These are phyloP conservation scores for Leersia perrieri DNA, from an alignment of 176 grass and related monocot species.

Conservation along the genomic window DNA sequence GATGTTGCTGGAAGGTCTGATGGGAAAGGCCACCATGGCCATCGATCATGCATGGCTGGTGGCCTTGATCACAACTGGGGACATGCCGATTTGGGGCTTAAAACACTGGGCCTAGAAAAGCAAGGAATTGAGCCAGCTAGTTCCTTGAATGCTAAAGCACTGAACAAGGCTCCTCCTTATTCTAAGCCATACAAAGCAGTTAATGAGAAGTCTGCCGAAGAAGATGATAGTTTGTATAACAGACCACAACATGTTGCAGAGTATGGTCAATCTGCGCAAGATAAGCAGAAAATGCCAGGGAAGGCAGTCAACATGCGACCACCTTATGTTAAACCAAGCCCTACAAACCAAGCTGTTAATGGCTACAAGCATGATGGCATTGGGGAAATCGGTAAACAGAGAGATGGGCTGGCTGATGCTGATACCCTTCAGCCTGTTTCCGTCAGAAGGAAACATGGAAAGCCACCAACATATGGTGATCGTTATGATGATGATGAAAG, in stretches of 20 bases:
- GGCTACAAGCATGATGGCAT: constrained; percentile 6
- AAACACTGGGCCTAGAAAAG: constrained; percentile 39
- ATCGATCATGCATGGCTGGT: constrained; percentile 25
- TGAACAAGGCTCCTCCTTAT: constrained; percentile 64
- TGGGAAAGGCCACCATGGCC: constrained; percentile 23
- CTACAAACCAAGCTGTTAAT: constrained; percentile 15
- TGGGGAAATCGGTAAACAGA: constrained; percentile 10
- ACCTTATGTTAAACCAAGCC: constrained; percentile 71
- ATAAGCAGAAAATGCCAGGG: constrained; percentile 43
- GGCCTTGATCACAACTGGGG: constrained; percentile 37
- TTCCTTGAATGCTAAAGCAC: constrained; percentile 47
- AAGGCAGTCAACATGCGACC: constrained; percentile 46
- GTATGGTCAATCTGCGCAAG: constrained; percentile 22
- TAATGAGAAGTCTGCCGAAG: constrained; percentile 40
- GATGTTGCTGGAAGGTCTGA: constrained; percentile 12
- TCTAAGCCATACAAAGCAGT: constrained; percentile 48
- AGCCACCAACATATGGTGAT: constrained; percentile 32
- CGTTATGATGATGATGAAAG: constrained; percentile 40
- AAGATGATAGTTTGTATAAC: constrained; percentile 21
- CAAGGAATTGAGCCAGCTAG: constrained; percentile 36
- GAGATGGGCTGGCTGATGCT: constrained; percentile 23
- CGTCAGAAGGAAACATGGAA: constrained; percentile 54
- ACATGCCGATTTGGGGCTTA: constrained; percentile 46
- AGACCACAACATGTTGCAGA: constrained; percentile 21
- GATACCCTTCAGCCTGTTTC: constrained; percentile 49